Base-by-base conservation (phyloP, 2,329 filamentous ascomycete species). In the Aspergillus japonicus region DNA sequence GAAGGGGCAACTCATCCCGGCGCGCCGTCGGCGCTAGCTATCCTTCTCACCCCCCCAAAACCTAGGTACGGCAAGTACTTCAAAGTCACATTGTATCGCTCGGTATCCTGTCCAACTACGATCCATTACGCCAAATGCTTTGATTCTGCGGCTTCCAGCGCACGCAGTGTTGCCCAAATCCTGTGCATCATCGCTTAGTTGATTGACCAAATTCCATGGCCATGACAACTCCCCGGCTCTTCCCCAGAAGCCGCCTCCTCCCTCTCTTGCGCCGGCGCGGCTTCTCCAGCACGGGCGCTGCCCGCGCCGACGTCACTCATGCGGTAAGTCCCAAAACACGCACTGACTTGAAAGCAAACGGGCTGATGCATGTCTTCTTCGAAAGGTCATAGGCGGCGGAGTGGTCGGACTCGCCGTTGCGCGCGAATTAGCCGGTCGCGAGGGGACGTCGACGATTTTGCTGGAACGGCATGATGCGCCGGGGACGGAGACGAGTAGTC, bases 401-500 rank as follows among this genome's bases (percentile, higher is more conserved):
- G 87, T 91, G 0, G 88, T 96, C 39, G 93, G 93, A 11, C 84
- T 96, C 2, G 89, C 93, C 8, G 85, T 92, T 57, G 91, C 92
- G 5, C 85, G 89, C 4, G 83, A 88, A 63, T 83, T 96, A 24
- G 87, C 92, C 56, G 75, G 77, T 59, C 80, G 82, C 60, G 80
- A 86, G 33, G 79, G 82, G 21, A 82, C 83, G 5, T 86, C 85
- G 2, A 94, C 91, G 0, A 82, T 96, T 12, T 81, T 96, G 56
- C 86, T 97, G 1, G 93, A 97, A 77, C 87, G 90, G 26, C 90
- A 96, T 80, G 76, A 81, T 23, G 82, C 84, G 54, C 82, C 90
- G 26, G 93, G 93, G 53, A 94, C 87, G 29, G 93, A 97, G 79
- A 96, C 92, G 0, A 93, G 89, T 63, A 91, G 89, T 65, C 88